Evolutionary conservation across 352 stramenopile genomes (phyloP).

Genomic region (Phytophthora kernoviae): DNA sequence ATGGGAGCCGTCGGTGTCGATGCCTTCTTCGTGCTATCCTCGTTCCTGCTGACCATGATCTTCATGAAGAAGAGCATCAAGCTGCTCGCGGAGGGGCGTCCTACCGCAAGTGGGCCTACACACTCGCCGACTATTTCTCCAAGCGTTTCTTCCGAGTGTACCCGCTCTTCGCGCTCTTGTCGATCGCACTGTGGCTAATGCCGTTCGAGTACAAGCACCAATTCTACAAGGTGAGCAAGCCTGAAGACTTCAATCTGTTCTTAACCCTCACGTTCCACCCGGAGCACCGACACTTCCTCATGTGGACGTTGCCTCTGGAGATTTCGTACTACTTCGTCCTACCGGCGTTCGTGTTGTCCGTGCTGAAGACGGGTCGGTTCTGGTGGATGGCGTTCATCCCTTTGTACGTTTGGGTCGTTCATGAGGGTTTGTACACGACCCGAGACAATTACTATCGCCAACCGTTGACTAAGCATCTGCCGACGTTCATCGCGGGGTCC

Average conservation of each 20-base stretch:
- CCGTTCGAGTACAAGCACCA: slow-evolving; percentile 3
- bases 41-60: background rate
- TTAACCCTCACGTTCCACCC: background rate
- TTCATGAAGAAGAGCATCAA: slow-evolving; percentile 5
- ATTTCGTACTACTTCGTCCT: slow-evolving; percentile 1
- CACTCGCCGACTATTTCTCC: background rate
- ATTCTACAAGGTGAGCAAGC: background rate
- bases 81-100: background rate
- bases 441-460: slow-evolving; percentile 6
- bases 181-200: background rate
- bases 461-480: slow-evolving; percentile 9
- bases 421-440: slow-evolving; percentile 1
- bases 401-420: slow-evolving; percentile 11
- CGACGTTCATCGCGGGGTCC: slow-evolving; percentile 22
- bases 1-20: background rate
- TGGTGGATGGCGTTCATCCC: slow-evolving; percentile 24
- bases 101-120: background rate
- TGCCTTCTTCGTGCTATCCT: background rate
- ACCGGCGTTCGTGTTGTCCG: background rate
- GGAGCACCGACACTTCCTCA: slow-evolving; percentile 2
- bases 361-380: slow-evolving; percentile 1
- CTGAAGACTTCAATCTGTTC: slow-evolving; percentile 1
- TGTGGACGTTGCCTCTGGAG: background rate
- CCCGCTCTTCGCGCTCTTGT: background rate
- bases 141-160: background rate